Conservation (phyloP, 2,329 filamentous ascomycete species). For the Clarireedia monteithiana region DNA sequence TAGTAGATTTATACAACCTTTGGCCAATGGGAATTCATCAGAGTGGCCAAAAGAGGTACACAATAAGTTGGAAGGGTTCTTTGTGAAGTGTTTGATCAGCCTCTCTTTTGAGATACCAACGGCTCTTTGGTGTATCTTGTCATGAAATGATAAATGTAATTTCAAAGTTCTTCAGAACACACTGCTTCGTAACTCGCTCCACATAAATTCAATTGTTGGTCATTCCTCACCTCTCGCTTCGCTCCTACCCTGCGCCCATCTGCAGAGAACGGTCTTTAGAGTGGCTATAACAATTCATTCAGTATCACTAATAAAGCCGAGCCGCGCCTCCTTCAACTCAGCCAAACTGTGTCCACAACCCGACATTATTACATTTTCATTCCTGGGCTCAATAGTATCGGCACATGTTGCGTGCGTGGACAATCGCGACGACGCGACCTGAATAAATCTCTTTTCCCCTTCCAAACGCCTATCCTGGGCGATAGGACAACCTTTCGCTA, state of each 20-base stretch:
- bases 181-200: slow-evolving; percentile 1
- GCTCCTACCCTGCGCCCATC: neutral
- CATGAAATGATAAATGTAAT: slow-evolving; percentile 2
- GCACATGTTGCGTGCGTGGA: slow-evolving; percentile 1
- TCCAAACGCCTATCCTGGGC: slow-evolving; percentile 7
- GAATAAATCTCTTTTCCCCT: slow-evolving; percentile 3
- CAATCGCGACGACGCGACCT: slow-evolving; percentile 12
- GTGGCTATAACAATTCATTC: slow-evolving; percentile 2
- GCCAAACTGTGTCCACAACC: slow-evolving; percentile 9
- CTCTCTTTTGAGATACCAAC: too few species aligned
- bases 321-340: neutral
- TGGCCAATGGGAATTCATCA: too few species aligned
- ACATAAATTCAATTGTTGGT: neutral
- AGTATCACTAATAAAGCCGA: slow-evolving; percentile 5
- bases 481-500: slow-evolving; percentile 15
- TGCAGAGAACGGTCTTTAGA: neutral
- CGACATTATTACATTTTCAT: neutral
- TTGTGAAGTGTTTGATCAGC: too few species aligned
- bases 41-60: too few species aligned
- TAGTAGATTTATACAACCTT: too few species aligned
- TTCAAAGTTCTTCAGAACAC: slow-evolving; percentile 1
- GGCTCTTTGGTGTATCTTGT: neutral
- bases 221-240: neutral
- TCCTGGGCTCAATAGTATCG: neutral
- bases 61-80: too few species aligned